Percentiles rank a stretch among this genome's conserved stretches.
Evolutionary conservation across 2,329 filamentous ascomycete genomes (phyloP).

Genomic region (Thielaviopsis populi): DNA sequence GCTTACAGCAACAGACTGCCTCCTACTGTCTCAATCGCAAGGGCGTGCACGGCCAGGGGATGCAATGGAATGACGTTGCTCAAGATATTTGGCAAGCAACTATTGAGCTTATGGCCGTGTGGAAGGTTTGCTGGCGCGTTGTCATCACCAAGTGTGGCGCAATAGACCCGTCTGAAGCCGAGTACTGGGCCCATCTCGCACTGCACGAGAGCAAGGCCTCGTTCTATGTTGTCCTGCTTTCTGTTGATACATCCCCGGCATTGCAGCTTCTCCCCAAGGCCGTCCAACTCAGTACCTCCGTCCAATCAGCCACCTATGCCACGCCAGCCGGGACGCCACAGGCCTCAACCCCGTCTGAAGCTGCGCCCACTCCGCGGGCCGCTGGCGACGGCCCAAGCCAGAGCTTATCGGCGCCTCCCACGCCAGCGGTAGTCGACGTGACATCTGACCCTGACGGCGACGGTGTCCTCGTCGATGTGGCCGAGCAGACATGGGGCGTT

Average conservation of each 20-base stretch:
- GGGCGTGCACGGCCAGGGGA: conserved; percentile 33
- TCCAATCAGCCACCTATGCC: conserved; percentile 29
- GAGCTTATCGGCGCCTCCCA: conserved; percentile 32
- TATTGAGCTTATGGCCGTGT: conserved; percentile 51
- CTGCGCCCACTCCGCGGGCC: conserved; percentile 45
- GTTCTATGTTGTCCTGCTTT: conserved; percentile 43
- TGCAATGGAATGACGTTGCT: conserved; percentile 46
- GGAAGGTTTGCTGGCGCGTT: conserved; percentile 62
- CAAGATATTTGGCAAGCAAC: conserved; percentile 68
- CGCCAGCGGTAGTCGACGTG: conserved; percentile 22
- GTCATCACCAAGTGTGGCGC: conserved; percentile 57
- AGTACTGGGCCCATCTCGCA: conserved; percentile 40
- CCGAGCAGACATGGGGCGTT: conserved; percentile 63
- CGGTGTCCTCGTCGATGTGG: conserved; percentile 53
- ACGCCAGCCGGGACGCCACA: conserved; percentile 58
- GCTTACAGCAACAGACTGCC: conserved; percentile 55
- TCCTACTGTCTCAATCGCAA: conserved; percentile 57
- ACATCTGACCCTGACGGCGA: conserved; percentile 41
- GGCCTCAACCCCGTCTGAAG: conserved; percentile 39
- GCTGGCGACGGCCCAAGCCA: conserved; percentile 39
- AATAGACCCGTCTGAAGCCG: conserved; percentile 52
- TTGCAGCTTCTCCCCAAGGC: conserved; percentile 46
- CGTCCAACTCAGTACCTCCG: conserved; percentile 30
- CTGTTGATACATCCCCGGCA: conserved; percentile 49
- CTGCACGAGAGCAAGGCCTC: conserved; percentile 36